Evolutionary conservation across 768 basidiomycete species (phyloP), one percentile per base, ranked within the genome.

Genomic region (button mushroom (Agaricus bisporus)): DNA sequence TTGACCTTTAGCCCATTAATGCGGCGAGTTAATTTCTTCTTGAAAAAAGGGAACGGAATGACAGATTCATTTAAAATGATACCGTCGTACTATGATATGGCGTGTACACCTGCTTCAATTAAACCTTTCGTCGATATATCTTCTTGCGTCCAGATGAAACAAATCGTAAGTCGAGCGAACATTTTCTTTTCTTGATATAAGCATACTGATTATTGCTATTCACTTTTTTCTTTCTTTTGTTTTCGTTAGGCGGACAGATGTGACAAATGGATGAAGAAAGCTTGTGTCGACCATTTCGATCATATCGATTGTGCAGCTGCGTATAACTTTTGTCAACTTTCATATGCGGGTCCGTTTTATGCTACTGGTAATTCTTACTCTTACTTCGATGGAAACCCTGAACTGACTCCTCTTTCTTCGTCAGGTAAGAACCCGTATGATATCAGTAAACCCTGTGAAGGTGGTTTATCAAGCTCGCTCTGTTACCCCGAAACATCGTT

Each of bases 201-300:
- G 5, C 12, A 41, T 4, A 32, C 32, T 32, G 11, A 32, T 11
- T 32, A 2, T 32, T 6, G 3, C 22, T 22, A 4, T 22, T 22
- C 22, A 22, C 32, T 18, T 32, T 22, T 36, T 32, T 22, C 22
- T 32, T 9, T 8, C 20, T 20, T 43, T 37, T 18, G 9, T 39
- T n/a, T 15, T 22, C 12, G 38, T 10, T 36, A 87, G 83, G 63
- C 88, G 0, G 80, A 83, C 1, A 76, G 82, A 47, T 91, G 90
- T 67, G 66, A 80, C 56, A 75, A 74, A 56, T 75, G 75, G 60
- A 68, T 85, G 64, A 68, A 74, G 37, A 61, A 67, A 28, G 70
- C 74, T 41, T 92, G 89, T 60, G 70, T 86, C 20, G 77, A 88
- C 41, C 64, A 70, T 6, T 82, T 82, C 51, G 88, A 94, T 61